Evolutionary conservation across 176 grass and related monocot species (phyloP).

Genomic region (Saccharum officinarum): DNA sequence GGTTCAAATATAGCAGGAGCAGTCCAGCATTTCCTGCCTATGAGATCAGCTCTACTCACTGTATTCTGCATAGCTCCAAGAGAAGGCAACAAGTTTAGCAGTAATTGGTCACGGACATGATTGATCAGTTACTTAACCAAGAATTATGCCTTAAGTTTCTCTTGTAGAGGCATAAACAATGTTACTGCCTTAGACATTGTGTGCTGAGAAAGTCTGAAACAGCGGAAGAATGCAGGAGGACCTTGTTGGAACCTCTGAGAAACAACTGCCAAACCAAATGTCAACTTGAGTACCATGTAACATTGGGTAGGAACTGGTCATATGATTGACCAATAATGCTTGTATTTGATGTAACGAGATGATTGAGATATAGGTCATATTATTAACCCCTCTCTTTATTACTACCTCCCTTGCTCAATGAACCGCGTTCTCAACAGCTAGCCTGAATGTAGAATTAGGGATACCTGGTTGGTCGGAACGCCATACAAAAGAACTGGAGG

Average conservation of each 20-base stretch:
- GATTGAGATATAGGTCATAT: neutral
- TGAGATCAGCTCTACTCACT: neutral
- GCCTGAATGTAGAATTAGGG: too few relatives aligned
- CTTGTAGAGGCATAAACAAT: neutral
- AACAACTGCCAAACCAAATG: neutral
- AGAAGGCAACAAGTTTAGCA: neutral
- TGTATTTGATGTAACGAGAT: neutral
- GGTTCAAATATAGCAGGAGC: neutral
- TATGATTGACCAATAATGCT: neutral
- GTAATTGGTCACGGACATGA: neutral
- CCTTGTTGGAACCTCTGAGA: neutral
- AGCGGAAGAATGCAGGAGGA: neutral
- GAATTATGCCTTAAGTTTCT: neutral
- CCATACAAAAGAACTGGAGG: too few relatives aligned
- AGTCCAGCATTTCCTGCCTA: neutral
- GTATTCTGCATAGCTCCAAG: neutral
- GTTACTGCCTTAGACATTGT: neutral
- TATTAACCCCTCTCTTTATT: neutral
- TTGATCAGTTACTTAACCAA: slow-evolving; percentile 5
- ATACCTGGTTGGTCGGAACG: too few relatives aligned
- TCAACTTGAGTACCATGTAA: neutral
- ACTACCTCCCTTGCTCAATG: too few relatives aligned
- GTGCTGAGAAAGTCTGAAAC: neutral
- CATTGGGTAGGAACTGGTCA: neutral
- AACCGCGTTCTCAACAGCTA: too few relatives aligned